Percentiles rank a stretch among this genome's conserved stretches.
Evolutionary conservation across 257 asterid genomes (phyloP).

Genomic region (Thymus mandschuricus): DNA sequence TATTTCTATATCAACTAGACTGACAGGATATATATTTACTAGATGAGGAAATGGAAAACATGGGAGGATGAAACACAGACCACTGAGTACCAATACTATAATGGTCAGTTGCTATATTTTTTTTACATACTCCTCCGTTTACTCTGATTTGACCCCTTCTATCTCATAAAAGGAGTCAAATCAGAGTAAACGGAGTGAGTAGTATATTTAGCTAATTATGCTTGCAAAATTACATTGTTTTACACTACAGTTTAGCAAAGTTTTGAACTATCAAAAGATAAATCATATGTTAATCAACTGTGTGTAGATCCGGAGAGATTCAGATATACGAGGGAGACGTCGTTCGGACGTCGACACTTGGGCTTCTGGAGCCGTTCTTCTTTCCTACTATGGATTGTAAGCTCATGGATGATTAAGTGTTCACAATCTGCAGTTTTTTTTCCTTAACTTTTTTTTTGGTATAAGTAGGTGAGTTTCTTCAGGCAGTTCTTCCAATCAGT

Average conservation of each 20-base stretch:
- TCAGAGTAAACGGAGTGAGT: too few relatives aligned
- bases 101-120: conserved; percentile 42
- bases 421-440: too few relatives aligned
- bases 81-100: conserved; percentile 52
- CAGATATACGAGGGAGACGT: conserved; percentile 87
- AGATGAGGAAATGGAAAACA: conserved; percentile 79
- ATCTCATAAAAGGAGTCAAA: too few relatives aligned
- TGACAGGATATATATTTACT: neutral
- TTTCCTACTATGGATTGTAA: conserved; percentile 76
- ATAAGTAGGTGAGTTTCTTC: conserved; percentile 77
- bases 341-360: conserved; percentile 91
- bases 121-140: too few relatives aligned
- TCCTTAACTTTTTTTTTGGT: too few relatives aligned
- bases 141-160: too few relatives aligned
- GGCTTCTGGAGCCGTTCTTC: conserved; percentile 79
- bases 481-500: conserved; percentile 80
- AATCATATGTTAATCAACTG: neutral
- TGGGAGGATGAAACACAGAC: conserved; percentile 86
- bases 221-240: too few relatives aligned
- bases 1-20: neutral
- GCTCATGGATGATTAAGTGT: too few relatives aligned
- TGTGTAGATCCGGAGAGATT: conserved; percentile 85
- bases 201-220: too few relatives aligned
- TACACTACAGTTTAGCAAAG: neutral
- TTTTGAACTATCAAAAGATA: neutral